phyloP scores from a whole-genome alignment of 805 yeast species.

The Diddensiella santjacobensis region DNA sequence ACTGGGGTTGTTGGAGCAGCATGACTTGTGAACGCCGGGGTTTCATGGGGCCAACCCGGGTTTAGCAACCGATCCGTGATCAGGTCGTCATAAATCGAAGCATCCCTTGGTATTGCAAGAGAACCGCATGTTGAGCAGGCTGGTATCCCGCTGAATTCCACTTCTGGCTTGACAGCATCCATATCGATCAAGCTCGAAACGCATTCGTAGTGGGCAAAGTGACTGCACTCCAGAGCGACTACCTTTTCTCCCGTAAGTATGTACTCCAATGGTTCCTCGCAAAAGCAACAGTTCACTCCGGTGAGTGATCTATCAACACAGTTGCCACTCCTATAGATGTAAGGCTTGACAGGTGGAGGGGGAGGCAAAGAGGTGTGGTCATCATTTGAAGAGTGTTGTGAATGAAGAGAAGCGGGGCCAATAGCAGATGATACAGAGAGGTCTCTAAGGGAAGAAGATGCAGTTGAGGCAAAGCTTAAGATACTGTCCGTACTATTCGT shows the following conservation, averaged over 20 bases:
- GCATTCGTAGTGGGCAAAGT: conserved; percentile 22
- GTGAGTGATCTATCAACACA: conserved; percentile 8
- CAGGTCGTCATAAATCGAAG: conserved; percentile 10
- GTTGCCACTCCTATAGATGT: conserved; percentile 4
- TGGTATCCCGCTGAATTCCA: conserved; percentile 14
- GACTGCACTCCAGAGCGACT: conserved; percentile 17
- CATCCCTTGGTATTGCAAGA: conserved; percentile 15
- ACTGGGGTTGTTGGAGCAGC: background rate
- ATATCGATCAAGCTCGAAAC: conserved; percentile 14
- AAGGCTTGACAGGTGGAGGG: conserved; percentile 13
- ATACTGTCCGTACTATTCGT: background rate
- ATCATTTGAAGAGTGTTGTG: background rate
- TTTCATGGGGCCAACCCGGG: background rate
- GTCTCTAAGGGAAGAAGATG: background rate
- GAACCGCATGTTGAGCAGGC: conserved; percentile 20
- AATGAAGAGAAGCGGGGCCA: background rate
- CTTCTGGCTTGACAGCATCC: conserved; percentile 1
- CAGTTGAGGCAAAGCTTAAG: background rate
- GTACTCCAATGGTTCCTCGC: conserved; percentile 22
- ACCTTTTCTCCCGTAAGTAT: conserved; percentile 18
- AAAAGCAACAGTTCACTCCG: conserved; percentile 20
- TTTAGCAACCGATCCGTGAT: conserved; percentile 4
- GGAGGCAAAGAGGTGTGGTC: conserved; percentile 1
- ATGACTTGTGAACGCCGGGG: background rate
- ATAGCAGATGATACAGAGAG: background rate